Evolutionary conservation across 164 flowering plant species (phyloP).

Genomic region (Magnolia officinalis): DNA sequence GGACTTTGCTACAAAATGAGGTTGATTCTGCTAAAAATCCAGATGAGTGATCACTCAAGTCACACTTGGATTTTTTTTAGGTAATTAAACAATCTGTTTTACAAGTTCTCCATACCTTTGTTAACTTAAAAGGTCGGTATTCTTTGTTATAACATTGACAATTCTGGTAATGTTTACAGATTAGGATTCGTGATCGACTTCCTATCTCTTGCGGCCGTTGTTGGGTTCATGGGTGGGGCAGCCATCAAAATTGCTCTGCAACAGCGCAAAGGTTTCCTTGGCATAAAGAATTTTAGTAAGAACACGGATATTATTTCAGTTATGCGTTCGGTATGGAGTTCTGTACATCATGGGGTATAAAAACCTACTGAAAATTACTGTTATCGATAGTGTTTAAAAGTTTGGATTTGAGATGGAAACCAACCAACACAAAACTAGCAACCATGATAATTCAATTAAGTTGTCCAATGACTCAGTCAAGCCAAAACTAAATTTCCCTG

Average conservation of each 20-base stretch:
- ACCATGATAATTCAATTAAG: no score
- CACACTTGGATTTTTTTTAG: constrained; percentile 81
- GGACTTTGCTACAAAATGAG: constrained; percentile 68
- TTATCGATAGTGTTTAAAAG: no score
- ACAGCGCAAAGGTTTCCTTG: constrained; percentile 93
- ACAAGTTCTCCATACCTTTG: background rate
- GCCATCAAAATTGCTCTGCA: constrained; percentile 93
- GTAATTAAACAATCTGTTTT: constrained; percentile 23
- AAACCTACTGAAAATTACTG: background rate
- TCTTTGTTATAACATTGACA: background rate
- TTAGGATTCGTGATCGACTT: constrained; percentile 93
- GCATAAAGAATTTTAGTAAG: constrained; percentile 67
- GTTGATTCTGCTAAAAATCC: constrained; percentile 44
- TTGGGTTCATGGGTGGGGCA: constrained; percentile 98
- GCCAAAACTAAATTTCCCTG: no score
- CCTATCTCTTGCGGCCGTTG: constrained; percentile 92
- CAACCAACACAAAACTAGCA: no score
- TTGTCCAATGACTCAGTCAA: no score
- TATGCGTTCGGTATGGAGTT: constrained; percentile 52
- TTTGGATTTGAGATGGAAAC: no score
- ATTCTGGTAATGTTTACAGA: constrained; percentile 27
- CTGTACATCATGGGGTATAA: constrained; percentile 79
- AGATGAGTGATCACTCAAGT: constrained; percentile 64
- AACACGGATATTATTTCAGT: constrained; percentile 71
- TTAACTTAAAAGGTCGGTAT: background rate